Evolutionary conservation across 2,329 filamentous ascomycete species (phyloP).

Genomic region (Bipolaris zeicola): DNA sequence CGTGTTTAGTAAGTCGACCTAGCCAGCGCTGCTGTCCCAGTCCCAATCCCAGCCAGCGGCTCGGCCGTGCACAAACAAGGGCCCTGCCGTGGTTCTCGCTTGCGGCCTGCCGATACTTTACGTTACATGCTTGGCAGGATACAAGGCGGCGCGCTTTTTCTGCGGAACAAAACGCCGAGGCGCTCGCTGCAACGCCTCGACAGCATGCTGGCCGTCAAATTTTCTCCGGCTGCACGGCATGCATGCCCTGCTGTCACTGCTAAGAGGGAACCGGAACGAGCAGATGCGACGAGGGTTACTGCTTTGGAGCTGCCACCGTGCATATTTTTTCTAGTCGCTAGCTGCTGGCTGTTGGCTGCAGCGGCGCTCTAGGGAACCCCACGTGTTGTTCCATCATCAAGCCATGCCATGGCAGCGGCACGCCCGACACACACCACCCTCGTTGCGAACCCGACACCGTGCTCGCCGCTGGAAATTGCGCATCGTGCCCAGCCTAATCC

Average conservation of each 20-base stretch:
- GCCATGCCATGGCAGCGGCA: constrained; percentile 9
- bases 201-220: constrained; percentile 13
- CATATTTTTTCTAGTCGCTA: not conserved
- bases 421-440: not conserved
- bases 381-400: constrained; percentile 24
- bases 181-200: constrained; percentile 2
- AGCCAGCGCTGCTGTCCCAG: not conserved
- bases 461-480: not conserved
- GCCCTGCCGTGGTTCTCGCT: constrained; percentile 8
- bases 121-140: constrained; percentile 30
- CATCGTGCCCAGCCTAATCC: not conserved
- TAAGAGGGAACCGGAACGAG: not conserved
- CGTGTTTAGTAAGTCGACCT: too few species aligned
- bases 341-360: constrained; percentile 7
- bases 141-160: constrained; percentile 3
- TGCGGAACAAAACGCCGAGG: constrained; percentile 24
- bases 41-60: not conserved
- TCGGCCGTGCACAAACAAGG: not conserved
- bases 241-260: not conserved
- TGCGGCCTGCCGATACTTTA: constrained; percentile 14
- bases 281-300: not conserved
- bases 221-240: constrained; percentile 15
- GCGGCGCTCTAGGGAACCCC: constrained; percentile 18
- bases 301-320: not conserved
- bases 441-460: constrained; percentile 1